These are phyloP conservation scores for Epichloe typhina DNA, from an alignment of 2,329 filamentous ascomycete species.

Conservation along the genomic window DNA sequence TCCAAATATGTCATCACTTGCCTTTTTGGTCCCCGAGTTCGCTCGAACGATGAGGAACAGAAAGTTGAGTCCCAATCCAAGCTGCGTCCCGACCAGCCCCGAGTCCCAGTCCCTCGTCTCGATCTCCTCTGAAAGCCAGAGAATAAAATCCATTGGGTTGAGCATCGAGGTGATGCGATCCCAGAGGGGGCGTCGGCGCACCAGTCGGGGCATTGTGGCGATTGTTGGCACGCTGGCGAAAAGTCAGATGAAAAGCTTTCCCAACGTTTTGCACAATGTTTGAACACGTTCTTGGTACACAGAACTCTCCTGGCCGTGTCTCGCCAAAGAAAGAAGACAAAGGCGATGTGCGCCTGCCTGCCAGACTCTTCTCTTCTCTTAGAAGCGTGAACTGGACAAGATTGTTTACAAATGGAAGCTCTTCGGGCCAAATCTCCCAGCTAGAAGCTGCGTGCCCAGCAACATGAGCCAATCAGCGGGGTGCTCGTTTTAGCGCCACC, in stretches of 20 bases:
- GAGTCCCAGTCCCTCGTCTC: slow-evolving; percentile 88
- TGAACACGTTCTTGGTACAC: neutral
- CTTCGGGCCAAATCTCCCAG: neutral
- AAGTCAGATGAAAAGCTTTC: neutral
- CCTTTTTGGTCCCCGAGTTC: slow-evolving; percentile 45
- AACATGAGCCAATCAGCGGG: neutral
- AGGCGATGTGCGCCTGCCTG: neutral
- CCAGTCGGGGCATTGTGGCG: slow-evolving; percentile 54
- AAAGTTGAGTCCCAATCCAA: slow-evolving; percentile 67
- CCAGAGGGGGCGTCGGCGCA: slow-evolving; percentile 64
- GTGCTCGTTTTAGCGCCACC: neutral
- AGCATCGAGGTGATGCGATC: slow-evolving; percentile 72
- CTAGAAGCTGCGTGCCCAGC: neutral
- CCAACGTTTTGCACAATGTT: neutral
- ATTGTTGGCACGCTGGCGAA: neutral
- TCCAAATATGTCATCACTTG: slow-evolving; percentile 72
- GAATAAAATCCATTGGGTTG: slow-evolving; percentile 77
- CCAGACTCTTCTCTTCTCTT: neutral
- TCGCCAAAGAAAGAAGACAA: neutral
- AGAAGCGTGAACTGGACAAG: neutral
- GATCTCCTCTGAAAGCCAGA: slow-evolving; percentile 87
- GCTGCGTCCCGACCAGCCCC: slow-evolving; percentile 58
- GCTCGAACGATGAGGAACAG: slow-evolving; percentile 71
- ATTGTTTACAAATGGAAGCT: slow-evolving; percentile 13
- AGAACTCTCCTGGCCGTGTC: neutral